Evolutionary conservation across 2,329 filamentous ascomycete species (phyloP).

Genomic region (Hypomyces rosellus): DNA sequence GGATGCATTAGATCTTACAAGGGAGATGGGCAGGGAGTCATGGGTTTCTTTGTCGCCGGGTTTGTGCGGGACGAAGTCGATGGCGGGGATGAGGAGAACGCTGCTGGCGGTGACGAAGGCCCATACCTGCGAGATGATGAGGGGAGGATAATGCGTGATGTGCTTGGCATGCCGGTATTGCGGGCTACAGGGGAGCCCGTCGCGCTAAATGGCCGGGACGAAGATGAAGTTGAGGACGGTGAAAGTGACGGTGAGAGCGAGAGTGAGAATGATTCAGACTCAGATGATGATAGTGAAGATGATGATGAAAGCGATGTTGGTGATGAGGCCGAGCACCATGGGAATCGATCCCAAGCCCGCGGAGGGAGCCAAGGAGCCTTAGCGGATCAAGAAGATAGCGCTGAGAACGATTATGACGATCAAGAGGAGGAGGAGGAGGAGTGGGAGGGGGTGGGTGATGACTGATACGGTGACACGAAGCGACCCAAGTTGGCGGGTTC

Average conservation of each 20-base stretch:
- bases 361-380: constrained; percentile 7
- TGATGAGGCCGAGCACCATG: too few relatives aligned
- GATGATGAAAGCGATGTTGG: constrained; percentile 15
- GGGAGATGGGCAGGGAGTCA: constrained; percentile 73
- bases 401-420: constrained; percentile 14
- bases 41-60: constrained; percentile 92
- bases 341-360: too few relatives aligned
- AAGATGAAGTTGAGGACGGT: constrained; percentile 21
- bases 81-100: neutral
- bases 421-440: constrained; percentile 17
- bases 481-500: too few relatives aligned
- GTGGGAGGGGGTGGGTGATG: constrained; percentile 10
- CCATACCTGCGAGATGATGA: constrained; percentile 50
- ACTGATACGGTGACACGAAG: neutral
- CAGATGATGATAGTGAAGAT: constrained; percentile 12
- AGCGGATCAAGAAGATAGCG: constrained; percentile 14
- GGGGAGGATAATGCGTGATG: constrained; percentile 43
- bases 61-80: constrained; percentile 49
- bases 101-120: constrained; percentile 29
- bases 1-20: constrained; percentile 78
- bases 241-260: constrained; percentile 15
- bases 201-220: constrained; percentile 16
- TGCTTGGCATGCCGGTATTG: constrained; percentile 32
- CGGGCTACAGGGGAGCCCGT: constrained; percentile 29
- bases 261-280: constrained; percentile 13